These are phyloP conservation scores for Agroathelia rolfsii DNA, from an alignment of 1,284 basidiomycete genomes.

Conservation along the genomic window DNA sequence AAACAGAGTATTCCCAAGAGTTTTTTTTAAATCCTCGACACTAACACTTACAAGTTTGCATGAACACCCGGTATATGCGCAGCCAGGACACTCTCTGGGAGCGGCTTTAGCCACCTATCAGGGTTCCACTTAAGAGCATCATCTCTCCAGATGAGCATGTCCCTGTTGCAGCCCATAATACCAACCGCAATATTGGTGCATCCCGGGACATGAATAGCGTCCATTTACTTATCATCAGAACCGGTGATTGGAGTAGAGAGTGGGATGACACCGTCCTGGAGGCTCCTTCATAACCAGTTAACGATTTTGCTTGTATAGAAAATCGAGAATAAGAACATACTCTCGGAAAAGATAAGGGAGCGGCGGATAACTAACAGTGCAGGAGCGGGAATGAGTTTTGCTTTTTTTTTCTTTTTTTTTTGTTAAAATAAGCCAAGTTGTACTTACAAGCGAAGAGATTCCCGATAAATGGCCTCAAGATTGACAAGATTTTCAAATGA, in stretches of 20 bases:
- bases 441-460: constrained; percentile 25
- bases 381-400: too few species aligned
- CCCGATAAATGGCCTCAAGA: constrained; percentile 29
- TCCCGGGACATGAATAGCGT: constrained; percentile 14
- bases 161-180: constrained; percentile 1
- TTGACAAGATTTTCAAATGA: constrained; percentile 25
- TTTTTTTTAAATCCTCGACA: background rate
- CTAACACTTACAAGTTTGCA: background rate
- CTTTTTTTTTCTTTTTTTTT: too few species aligned
- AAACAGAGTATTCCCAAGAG: background rate
- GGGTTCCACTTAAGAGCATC: constrained; percentile 7
- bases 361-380: constrained; percentile 16
- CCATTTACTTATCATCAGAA: constrained; percentile 13
- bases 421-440: background rate
- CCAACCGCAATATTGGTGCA: constrained; percentile 1
- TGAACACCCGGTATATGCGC: constrained; percentile 4
- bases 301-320: constrained; percentile 1
- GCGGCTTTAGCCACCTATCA: constrained; percentile 3
- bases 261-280: constrained; percentile 18
- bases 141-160: constrained; percentile 1
- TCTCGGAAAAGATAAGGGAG: constrained; percentile 17
- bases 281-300: constrained; percentile 11
- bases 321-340: too few species aligned
- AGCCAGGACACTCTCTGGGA: background rate
- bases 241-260: constrained; percentile 18